Conservation (phyloP, 345 rosid genomes). For the Odontarrhena argentea region DNA sequence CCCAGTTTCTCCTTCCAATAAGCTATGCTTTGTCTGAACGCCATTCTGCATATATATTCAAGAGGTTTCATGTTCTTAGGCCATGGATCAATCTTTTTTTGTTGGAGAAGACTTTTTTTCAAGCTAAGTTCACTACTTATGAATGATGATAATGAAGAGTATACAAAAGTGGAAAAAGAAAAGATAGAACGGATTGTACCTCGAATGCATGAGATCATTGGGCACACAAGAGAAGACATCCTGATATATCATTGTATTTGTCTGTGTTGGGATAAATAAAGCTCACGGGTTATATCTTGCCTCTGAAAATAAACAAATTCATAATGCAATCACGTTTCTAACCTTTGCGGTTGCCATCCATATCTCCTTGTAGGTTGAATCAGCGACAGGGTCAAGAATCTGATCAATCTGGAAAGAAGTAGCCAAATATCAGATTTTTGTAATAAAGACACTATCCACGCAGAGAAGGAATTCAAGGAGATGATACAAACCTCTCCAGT, state of each 20-base stretch:
- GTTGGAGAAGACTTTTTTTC: not conserved
- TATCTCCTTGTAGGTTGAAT: constrained; percentile 79
- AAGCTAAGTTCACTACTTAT: not conserved
- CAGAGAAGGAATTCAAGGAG: constrained; percentile 5
- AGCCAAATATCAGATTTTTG: constrained; percentile 18
- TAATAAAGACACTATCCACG: constrained; percentile 2
- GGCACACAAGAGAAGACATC: constrained; percentile 93
- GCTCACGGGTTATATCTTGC: constrained; percentile 16
- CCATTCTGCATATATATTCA: constrained; percentile 40
- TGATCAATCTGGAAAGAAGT: constrained; percentile 56
- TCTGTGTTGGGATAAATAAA: constrained; percentile 50
- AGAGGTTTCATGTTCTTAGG: not conserved
- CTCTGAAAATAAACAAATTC: not conserved
- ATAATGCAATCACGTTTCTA: constrained; percentile 29
- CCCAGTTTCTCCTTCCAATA: constrained; percentile 79
- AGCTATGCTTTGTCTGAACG: constrained; percentile 63
- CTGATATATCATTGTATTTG: constrained; percentile 79
- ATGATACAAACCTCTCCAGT: constrained; percentile 63
- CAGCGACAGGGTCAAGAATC: constrained; percentile 78
- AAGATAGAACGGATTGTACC: constrained; percentile 47
- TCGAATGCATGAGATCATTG: constrained; percentile 81
- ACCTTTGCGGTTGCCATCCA: constrained; percentile 96
- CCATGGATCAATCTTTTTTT: constrained; percentile 5
- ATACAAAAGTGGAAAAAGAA: constrained; percentile 15
- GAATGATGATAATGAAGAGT: not conserved